A percentile compares a stretch with the other conserved stretches of the same genome.
Conservation (phyloP, 495 filamentous ascomycete species). For the Penicillium riverlandense region DNA sequence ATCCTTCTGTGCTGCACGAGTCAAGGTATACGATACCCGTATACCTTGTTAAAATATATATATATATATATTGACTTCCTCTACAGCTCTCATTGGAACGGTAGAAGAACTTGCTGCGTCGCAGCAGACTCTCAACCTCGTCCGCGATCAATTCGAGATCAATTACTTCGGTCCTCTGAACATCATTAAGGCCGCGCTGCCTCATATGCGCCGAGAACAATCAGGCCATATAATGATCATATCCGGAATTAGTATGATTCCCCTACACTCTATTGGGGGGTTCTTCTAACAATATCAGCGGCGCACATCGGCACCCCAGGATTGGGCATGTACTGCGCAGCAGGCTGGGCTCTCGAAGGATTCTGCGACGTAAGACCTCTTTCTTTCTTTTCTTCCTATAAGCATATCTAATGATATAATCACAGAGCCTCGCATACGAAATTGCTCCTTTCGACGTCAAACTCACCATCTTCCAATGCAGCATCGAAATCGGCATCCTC, state of each 20-base stretch:
- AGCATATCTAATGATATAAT: too few species aligned
- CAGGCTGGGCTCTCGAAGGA: conserved; percentile 94
- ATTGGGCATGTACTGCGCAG: conserved; percentile 82
- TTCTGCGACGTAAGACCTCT: conserved; percentile 65
- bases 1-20: conserved; percentile 83
- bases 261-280: not conserved
- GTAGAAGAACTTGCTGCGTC: conserved; percentile 81
- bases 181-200: conserved; percentile 84
- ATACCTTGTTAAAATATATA: not conserved
- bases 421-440: conserved; percentile 81
- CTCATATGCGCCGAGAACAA: conserved; percentile 67
- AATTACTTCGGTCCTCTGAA: conserved; percentile 94
- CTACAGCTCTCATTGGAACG: conserved; percentile 72
- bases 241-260: conserved; percentile 65
- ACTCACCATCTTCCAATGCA: conserved; percentile 89
- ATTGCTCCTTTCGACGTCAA: conserved; percentile 97
- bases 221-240: conserved; percentile 86
- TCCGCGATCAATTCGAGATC: conserved; percentile 86
- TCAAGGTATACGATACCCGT: conserved; percentile 50
- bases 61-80: not conserved
- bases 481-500: conserved; percentile 73
- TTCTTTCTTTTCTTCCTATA: too few species aligned
- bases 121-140: conserved; percentile 65
- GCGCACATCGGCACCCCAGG: conserved; percentile 91
- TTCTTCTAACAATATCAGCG: conserved; percentile 31